A percentile compares a stretch with the other conserved stretches of the same genome.
These are phyloP conservation scores for Colletotrichum sp. DNA, from an alignment of 2,329 filamentous ascomycete species.

Conservation along the genomic window DNA sequence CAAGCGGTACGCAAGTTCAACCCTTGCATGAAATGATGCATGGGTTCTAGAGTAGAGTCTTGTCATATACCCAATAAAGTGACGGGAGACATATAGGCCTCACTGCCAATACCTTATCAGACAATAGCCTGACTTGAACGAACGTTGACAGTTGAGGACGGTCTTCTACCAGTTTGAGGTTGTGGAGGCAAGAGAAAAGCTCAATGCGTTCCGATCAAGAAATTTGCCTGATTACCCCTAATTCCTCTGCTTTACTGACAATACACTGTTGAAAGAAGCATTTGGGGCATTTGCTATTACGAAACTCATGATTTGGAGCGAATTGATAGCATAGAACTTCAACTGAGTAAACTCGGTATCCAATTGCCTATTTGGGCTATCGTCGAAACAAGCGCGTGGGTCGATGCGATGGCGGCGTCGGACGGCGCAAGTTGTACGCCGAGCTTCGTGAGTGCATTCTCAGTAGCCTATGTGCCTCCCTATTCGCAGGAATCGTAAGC, in stretches of 20 bases:
- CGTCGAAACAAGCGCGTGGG: neutral
- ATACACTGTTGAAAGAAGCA: neutral
- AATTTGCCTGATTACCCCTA: accelerated
- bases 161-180: neutral
- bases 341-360: neutral
- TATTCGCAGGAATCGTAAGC: neutral
- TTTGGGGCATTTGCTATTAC: neutral
- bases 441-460: neutral
- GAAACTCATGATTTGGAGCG: neutral
- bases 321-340: neutral
- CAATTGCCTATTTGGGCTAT: neutral
- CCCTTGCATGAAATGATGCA: accelerated
- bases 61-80: neutral
- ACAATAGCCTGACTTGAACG: neutral
- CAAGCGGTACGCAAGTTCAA: neutral
- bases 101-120: neutral
- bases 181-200: neutral
- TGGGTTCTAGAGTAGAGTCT: neutral
- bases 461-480: neutral
- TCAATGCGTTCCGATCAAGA: neutral
- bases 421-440: neutral
- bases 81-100: neutral
- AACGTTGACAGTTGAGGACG: neutral
- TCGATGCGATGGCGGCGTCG: neutral
- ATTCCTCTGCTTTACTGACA: neutral